A percentile compares a stretch with the other conserved stretches of the same genome.
These are phyloP conservation scores for Phytophthora nicotianae DNA, from an alignment of 352 stramenopile genomes.

Conservation along the genomic window DNA sequence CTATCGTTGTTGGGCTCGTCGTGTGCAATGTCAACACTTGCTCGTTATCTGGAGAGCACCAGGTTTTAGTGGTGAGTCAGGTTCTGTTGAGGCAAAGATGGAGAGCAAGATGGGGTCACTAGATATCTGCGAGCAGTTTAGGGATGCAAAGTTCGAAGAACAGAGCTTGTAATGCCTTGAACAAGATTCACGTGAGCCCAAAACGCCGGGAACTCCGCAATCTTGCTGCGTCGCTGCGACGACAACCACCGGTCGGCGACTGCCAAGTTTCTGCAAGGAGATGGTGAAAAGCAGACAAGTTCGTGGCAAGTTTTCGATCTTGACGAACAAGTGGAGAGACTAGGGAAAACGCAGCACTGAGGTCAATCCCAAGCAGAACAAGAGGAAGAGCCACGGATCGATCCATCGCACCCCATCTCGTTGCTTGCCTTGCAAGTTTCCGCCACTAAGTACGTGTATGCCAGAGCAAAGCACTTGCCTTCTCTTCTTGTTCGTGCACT, in stretches of 20 bases:
- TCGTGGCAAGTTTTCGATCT: conserved; percentile 15
- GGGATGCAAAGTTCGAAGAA: conserved; percentile 4
- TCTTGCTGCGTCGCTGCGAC: conserved; percentile 5
- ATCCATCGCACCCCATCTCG: neutral
- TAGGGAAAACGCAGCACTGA: neutral
- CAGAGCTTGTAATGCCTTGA: neutral
- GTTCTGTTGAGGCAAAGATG: conserved; percentile 13
- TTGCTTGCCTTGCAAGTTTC: neutral
- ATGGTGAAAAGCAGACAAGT: conserved; percentile 23
- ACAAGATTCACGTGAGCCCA: neutral
- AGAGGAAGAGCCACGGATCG: neutral
- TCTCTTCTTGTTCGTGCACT: neutral
- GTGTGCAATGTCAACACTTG: conserved; percentile 26
- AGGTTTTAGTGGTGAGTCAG: conserved; percentile 16
- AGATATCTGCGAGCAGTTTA: conserved; percentile 20
- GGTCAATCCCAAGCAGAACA: conserved; percentile 15
- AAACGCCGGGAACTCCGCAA: neutral
- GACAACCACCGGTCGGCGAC: conserved; percentile 19
- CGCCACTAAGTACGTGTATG: neutral
- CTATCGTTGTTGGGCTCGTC: conserved; percentile 1
- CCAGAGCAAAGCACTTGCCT: conserved; percentile 6
- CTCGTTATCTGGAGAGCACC: conserved; percentile 13
- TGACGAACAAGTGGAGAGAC: conserved; percentile 3
- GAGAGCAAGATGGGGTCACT: conserved; percentile 23
- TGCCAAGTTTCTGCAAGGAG: conserved; percentile 27